These are phyloP conservation scores for Hemileccinum impolitum DNA, from an alignment of 768 basidiomycete species.

Conservation along the genomic window DNA sequence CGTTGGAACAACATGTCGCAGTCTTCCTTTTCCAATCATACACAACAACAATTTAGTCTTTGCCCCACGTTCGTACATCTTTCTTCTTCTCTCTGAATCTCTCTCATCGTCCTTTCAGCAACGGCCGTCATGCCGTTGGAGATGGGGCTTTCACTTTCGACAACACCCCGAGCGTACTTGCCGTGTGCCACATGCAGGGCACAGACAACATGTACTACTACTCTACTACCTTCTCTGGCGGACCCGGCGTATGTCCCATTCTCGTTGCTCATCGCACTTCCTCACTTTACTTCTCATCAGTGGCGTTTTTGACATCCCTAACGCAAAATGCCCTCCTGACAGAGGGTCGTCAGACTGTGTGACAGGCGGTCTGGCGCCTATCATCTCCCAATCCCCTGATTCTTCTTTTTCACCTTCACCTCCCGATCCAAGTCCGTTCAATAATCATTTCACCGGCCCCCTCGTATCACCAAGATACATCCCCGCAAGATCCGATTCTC, in stretches of 20 bases:
- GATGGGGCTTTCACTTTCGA: constrained; percentile 89
- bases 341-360: constrained; percentile 94
- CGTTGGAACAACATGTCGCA: constrained; percentile 88
- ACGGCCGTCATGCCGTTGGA: constrained; percentile 95
- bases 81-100: constrained; percentile 3
- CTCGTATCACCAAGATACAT: constrained; percentile 41
- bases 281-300: constrained; percentile 36
- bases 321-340: constrained; percentile 90
- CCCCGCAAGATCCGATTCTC: constrained; percentile 38
- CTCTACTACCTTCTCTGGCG: constrained; percentile 91
- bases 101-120: constrained; percentile 45
- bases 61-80: constrained; percentile 74
- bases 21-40: constrained; percentile 65
- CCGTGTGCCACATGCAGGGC: constrained; percentile 83
- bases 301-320: constrained; percentile 96
- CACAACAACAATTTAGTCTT: constrained; percentile 85
- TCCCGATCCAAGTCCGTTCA: constrained; percentile 18
- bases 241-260: constrained; percentile 67
- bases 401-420: constrained; percentile 32
- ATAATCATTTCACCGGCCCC: constrained; percentile 18
- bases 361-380: constrained; percentile 86
- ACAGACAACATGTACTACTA: constrained; percentile 83
- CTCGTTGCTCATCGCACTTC: background rate
- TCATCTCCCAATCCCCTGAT: constrained; percentile 43
- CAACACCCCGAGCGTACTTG: constrained; percentile 75